Base-by-base conservation (phyloP, 768 basidiomycete genomes). In the Gloeostereum incarnatum region DNA sequence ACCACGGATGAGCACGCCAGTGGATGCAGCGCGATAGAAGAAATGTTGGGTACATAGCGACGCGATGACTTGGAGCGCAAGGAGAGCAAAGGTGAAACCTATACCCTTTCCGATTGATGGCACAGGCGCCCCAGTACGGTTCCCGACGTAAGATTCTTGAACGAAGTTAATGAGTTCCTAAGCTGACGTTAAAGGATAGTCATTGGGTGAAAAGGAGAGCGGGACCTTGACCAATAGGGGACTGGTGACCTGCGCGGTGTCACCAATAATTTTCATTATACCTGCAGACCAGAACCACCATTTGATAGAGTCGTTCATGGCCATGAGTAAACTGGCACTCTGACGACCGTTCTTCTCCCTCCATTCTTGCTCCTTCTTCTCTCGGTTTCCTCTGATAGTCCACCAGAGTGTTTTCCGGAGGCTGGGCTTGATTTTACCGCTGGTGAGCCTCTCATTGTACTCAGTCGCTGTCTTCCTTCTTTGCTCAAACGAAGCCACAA, bases 271-370 rank as follows among this genome's bases (percentile, higher is more conserved):
- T 47, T 74, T 72, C 37, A 73, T 51, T 1, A 76, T 21, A 4
- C 82, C 88, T 30, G 66, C 75, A 3, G 68, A 62, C 88, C 88
- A 90, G 51, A 88, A 83, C 65, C 71, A 78, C 74, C 77, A 84
- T 34, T 72, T 73, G 42, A 90, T 66, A 40, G 77, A 78, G 52
- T 87, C 84, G 49, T 86, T 87, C 59, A 89, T 69, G 1, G 86
- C 81, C 55, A 66, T 61, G 0, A 71, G 54, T 7, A 87, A 65
- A 46, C 84, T 87, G 3, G 85, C 68, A 35, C 59, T 66, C 43
- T 63, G 69, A 53, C 63, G 75, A 1, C 87, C 87, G 16, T 73
- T 70, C 17, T 61, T 65, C 39, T 76, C 73, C 45, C 75, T 62
- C 81, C 85, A 84, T 37, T 63, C 53, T 41, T 67, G 73, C 59